Evolutionary conservation across 345 rosid genomes (phyloP), one percentile per base, ranked within the genome.

Genomic region (Nephelium lappaceum): DNA sequence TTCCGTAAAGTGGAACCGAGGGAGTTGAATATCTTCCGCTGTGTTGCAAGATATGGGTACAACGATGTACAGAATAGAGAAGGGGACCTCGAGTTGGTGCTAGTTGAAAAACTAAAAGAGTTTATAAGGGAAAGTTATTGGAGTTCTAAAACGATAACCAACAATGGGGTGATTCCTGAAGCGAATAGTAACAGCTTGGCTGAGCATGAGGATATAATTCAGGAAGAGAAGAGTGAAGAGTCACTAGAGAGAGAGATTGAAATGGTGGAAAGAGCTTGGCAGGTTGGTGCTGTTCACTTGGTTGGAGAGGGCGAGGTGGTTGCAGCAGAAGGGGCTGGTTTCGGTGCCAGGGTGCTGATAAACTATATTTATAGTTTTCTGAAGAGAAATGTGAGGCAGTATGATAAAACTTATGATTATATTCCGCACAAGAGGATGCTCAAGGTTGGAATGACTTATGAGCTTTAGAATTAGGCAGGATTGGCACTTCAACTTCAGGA

Each of bases 1-100:
- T 90, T 88, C 49, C 77, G 83, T 1, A 41, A 87, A 43, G 83
- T 85, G 14, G 80, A 75, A 3, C 82, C 86, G 0, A 57, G n/a
- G 4, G 87, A 75, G 53, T 67, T 88, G 25, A 71, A 80, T 14
- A 74, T 87, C 9, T 84, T 83, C 68, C 61, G 81, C 1, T 90
- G 91, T 39, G 79, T 88, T 0, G 91, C 84, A 49, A 79, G 91
- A 53, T 87, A 85, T 1, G 91, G 91, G 5, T 91, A 87, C 78
- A 82, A 60, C 1, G 90, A 89, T 21, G 72, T 77, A 2, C 18
- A 70, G 5, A 72, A 81, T 1, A 76, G 82, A 58, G 66, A 76
- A 0, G 82, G 82, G 11, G 18, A 85, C 0, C 83, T 89, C 8
- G 88, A 86, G 81, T 36, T 10, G 23, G 60, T 62, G 55, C 63